A percentile compares a stretch with the other conserved stretches of the same genome.
phyloP scores from a whole-genome alignment of 805 yeast genomes.

The Peterozyma xylosa region DNA sequence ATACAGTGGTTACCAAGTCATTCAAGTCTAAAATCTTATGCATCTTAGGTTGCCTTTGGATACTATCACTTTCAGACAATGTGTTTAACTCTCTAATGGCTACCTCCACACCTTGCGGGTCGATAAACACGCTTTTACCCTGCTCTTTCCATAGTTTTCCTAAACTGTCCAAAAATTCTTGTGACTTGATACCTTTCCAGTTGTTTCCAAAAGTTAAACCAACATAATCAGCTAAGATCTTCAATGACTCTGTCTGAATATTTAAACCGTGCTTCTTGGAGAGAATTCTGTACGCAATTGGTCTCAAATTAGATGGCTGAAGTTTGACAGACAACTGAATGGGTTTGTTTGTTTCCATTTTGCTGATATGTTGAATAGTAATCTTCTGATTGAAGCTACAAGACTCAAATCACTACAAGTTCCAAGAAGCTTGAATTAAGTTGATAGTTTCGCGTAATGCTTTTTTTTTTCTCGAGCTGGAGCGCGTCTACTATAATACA shows the following conservation, averaged over 20 bases:
- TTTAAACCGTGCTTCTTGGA: constrained; percentile 92
- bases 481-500: no score
- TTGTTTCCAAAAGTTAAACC: constrained; percentile 77
- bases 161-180: constrained; percentile 63
- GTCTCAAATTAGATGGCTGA: constrained; percentile 78
- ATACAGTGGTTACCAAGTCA: constrained; percentile 7
- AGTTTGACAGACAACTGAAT: constrained; percentile 22
- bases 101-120: constrained; percentile 58
- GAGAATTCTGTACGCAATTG: constrained; percentile 81
- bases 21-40: constrained; percentile 6
- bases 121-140: constrained; percentile 80
- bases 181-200: constrained; percentile 69
- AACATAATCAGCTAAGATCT: constrained; percentile 62
- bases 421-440: no score
- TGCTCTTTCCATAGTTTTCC: constrained; percentile 85
- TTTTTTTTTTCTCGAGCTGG: no score
- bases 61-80: constrained; percentile 9
- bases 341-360: neutral
- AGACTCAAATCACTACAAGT: no score
- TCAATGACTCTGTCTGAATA: constrained; percentile 78
- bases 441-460: no score
- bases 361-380: no score
- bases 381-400: no score
- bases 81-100: constrained; percentile 47
- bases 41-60: neutral